Conservation (phyloP, 768 basidiomycete genomes). For the Postia placenta region DNA sequence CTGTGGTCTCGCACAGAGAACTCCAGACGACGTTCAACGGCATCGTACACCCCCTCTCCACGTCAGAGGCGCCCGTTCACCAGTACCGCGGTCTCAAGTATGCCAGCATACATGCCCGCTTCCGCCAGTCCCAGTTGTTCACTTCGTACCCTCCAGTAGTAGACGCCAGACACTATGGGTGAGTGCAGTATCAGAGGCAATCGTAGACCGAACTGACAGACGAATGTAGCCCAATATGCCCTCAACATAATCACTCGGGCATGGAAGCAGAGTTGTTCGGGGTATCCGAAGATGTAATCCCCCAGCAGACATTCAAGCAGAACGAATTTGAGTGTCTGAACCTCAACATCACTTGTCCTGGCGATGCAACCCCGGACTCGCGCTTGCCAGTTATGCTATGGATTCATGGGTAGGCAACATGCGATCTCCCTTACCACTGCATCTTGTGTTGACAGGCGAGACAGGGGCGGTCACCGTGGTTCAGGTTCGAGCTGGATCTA, state of each 20-base stretch:
- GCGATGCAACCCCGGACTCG: conserved; percentile 44
- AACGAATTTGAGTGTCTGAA: conserved; percentile 80
- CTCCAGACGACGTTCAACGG: conserved; percentile 66
- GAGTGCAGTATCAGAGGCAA: conserved; percentile 19
- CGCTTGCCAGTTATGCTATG: conserved; percentile 75
- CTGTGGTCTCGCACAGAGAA: conserved; percentile 41
- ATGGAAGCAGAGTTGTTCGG: conserved; percentile 61
- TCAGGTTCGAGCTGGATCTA: conserved; percentile 75
- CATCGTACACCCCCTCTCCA: conserved; percentile 54
- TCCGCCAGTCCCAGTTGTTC: conserved; percentile 64
- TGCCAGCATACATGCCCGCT: conserved; percentile 65
- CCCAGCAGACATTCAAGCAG: conserved; percentile 49
- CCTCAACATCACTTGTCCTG: conserved; percentile 74
- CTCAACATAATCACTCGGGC: conserved; percentile 45
- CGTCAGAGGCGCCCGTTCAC: conserved; percentile 48
- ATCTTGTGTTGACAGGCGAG: conserved; percentile 6
- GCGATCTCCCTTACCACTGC: neutral
- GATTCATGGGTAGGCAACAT: conserved; percentile 70
- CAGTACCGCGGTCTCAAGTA: conserved; percentile 80
- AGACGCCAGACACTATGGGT: conserved; percentile 68
- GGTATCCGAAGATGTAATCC: conserved; percentile 44
- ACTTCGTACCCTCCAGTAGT: conserved; percentile 50
- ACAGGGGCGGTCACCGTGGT: conserved; percentile 66
- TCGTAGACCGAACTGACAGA: neutral
- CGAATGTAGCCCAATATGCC: conserved; percentile 61